Percentiles rank a stretch among this genome's conserved stretches.
Evolutionary conservation across 2,329 filamentous ascomycete species (phyloP).

Genomic region (Verticillium nonalfalfae): DNA sequence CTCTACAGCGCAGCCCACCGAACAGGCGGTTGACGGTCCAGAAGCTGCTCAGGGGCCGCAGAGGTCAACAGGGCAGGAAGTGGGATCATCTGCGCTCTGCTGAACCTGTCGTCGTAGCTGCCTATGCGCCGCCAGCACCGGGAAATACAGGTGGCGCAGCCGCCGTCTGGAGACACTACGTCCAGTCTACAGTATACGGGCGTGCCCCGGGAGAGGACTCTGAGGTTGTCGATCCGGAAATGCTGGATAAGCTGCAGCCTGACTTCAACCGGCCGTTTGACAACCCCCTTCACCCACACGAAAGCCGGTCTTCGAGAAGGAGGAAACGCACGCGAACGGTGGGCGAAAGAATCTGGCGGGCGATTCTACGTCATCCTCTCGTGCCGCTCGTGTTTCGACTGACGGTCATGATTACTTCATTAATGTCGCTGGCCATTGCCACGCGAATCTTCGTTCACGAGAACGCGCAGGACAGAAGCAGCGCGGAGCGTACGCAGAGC

Average conservation of each 20-base stretch:
- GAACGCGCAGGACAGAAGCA: conserved; percentile 29
- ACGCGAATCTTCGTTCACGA: conserved; percentile 64
- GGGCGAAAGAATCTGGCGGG: conserved; percentile 56
- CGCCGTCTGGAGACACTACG: conserved; percentile 44
- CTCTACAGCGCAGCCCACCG: conserved; percentile 23
- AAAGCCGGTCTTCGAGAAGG: conserved; percentile 3
- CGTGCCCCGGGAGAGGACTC: conserved; percentile 39
- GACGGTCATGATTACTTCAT: conserved; percentile 75
- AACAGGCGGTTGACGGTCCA: conserved; percentile 31
- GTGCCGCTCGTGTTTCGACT: conserved; percentile 80
- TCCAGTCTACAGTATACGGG: conserved; percentile 47
- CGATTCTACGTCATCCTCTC: conserved; percentile 73
- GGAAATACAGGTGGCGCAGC: conserved; percentile 17
- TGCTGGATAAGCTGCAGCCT: conserved; percentile 39
- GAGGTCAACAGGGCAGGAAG: conserved; percentile 43
- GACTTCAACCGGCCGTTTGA: conserved; percentile 34
- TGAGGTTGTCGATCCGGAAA: conserved; percentile 38
- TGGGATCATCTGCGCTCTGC: conserved; percentile 55
- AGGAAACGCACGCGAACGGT: conserved; percentile 23
- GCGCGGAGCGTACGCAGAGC: conserved; percentile 64
- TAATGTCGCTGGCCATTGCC: conserved; percentile 73
- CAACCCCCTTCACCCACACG: conserved; percentile 2
- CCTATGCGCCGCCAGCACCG: conserved; percentile 33
- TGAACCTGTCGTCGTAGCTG: conserved; percentile 52
- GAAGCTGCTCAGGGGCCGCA: conserved; percentile 37